These are phyloP conservation scores for Chalaropsis ovoidea DNA, from an alignment of 2,329 filamentous ascomycete species.

Conservation along the genomic window DNA sequence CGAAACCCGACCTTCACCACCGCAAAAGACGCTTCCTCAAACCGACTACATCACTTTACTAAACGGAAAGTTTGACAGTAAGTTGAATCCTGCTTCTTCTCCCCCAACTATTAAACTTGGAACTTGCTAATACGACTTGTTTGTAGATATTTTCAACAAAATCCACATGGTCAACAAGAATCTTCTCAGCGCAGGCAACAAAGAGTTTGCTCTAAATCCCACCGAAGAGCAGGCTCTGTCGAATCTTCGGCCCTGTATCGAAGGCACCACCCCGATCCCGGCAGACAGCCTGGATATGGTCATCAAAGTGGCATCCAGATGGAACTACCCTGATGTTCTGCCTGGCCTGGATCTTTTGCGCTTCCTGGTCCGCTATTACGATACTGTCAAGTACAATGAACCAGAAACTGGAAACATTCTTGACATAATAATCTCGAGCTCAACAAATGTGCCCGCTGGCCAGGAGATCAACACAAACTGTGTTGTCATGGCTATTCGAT, in stretches of 20 bases:
- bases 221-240: slow-evolving; percentile 56
- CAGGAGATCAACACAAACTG: slow-evolving; percentile 62
- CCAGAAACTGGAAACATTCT: slow-evolving; percentile 50
- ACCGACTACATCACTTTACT: slow-evolving; percentile 63
- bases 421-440: slow-evolving; percentile 38
- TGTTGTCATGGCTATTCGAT: slow-evolving; percentile 74
- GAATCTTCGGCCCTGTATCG: slow-evolving; percentile 53
- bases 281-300: slow-evolving; percentile 51
- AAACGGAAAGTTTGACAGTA: slow-evolving; percentile 54
- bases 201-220: slow-evolving; percentile 63
- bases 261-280: slow-evolving; percentile 43
- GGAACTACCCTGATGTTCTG: slow-evolving; percentile 71
- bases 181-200: slow-evolving; percentile 59
- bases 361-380: slow-evolving; percentile 61
- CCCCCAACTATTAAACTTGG: background rate
- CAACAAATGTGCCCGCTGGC: slow-evolving; percentile 38
- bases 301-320: slow-evolving; percentile 61
- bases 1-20: slow-evolving; percentile 34
- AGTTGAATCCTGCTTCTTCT: slow-evolving; percentile 25
- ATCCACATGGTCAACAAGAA: slow-evolving; percentile 64
- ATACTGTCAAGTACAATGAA: slow-evolving; percentile 52
- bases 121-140: slow-evolving; percentile 28
- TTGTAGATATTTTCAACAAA: slow-evolving; percentile 61
- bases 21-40: slow-evolving; percentile 57
- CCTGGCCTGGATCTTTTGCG: slow-evolving; percentile 80